Base-by-base conservation (phyloP, 2,329 filamentous ascomycete species). In the Clonostachys solani region DNA sequence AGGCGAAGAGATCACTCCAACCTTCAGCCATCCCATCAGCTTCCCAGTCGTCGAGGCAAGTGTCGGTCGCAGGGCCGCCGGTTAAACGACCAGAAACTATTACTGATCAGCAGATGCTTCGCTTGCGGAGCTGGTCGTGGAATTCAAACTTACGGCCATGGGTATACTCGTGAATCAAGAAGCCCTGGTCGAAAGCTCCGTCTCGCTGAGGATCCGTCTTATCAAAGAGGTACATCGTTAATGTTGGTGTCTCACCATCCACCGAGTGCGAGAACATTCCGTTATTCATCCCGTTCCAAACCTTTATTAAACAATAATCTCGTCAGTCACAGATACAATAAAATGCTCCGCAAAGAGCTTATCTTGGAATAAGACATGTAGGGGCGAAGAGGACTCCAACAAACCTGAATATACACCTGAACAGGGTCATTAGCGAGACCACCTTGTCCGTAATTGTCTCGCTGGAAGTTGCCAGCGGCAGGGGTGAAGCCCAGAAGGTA, bases 401-500 rank as follows among this genome's bases (percentile, higher is more conserved):
- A 29, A 29, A 29, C 23, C 55, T 80, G 75, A 1, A 73, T 60
- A 52, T 75, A 75, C 17, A 78, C 66, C 50, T 73, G 75, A 45
- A 75, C 72, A 38, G 66, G 69, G 53, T 80, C 77, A 48, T 61
- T 63, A 10, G 67, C 75, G 8, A 56, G 42, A 29, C 77, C 77
- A 23, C 75, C 75, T 35, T 63, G 54, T 42, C 69, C 72, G 53
- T 73, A 67, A 65, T 78, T 78, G 65, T 74, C 73, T 48, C 60
- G 57, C 56, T 80, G 68, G 58, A 80, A 80, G 62, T 80, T 80
- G 3, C 76, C 77, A 3, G 77, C 75, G 1, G 52, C 61, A 56
- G 80, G 76, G 44, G 65, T 75, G 60, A 80, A 80, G n/a, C 77
- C 76, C 4, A 80, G 72, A 10, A 61, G 59, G 57, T 80, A 73